A percentile compares a stretch with the other conserved stretches of the same genome.
Conservation (phyloP, 345 rosid genomes). For the Garcia nutans region DNA sequence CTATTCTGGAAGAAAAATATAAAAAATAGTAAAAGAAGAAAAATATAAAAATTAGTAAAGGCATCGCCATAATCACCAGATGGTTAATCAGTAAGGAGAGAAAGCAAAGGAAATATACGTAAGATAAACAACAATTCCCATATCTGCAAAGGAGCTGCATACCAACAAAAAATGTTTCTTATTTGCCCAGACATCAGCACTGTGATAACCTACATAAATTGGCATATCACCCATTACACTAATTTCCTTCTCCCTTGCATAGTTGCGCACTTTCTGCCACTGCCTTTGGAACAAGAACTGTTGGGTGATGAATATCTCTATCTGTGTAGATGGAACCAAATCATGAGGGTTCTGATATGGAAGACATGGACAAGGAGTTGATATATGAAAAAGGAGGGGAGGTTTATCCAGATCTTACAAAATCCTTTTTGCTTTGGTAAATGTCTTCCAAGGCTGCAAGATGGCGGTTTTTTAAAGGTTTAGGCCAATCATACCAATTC, state of each 20-base stretch:
- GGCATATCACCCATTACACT: constrained; percentile 99
- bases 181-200: constrained; percentile 99
- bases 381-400: constrained; percentile 17
- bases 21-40: background rate
- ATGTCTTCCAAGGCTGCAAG: constrained; percentile 85
- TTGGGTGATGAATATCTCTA: constrained; percentile 78
- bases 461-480: constrained; percentile 72
- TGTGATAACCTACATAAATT: constrained; percentile 89
- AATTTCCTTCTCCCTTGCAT: constrained; percentile 67
- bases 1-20: constrained; percentile 52
- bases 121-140: constrained; percentile 5
- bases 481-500: constrained; percentile 93
- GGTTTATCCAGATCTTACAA: constrained; percentile 51
- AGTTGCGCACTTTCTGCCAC: constrained; percentile 79
- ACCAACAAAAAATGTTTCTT: constrained; percentile 84
- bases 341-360: constrained; percentile 2
- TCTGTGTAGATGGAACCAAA: constrained; percentile 46
- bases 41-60: constrained; percentile 6
- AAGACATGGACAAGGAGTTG: constrained; percentile 1
- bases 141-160: constrained; percentile 24
- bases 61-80: constrained; percentile 4
- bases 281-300: constrained; percentile 95
- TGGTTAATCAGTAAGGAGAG: background rate
- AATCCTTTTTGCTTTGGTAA: constrained; percentile 67
- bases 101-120: background rate